Conservation (phyloP, 2,329 filamentous ascomycete species). For the Colletotrichum sp. region DNA sequence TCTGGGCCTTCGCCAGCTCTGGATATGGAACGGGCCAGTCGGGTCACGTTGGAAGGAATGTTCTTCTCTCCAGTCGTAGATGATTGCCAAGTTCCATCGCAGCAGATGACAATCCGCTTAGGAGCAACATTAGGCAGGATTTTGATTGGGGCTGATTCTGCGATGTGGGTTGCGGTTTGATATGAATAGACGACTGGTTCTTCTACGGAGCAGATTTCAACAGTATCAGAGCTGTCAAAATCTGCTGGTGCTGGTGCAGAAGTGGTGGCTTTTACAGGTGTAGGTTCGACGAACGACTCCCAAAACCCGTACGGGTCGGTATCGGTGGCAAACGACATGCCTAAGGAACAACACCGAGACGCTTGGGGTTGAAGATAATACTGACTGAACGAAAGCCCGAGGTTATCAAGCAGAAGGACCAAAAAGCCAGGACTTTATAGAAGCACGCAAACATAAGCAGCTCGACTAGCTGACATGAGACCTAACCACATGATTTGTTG, state of each 20-base stretch:
- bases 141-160: neutral
- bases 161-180: neutral
- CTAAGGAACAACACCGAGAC: accelerated
- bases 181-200: neutral
- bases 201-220: accelerated
- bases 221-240: neutral
- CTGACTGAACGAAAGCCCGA: too few species aligned
- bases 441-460: accelerated
- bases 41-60: neutral
- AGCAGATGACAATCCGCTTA: conserved; percentile 16
- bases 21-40: neutral
- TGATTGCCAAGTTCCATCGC: conserved; percentile 17
- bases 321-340: too few species aligned
- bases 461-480: neutral
- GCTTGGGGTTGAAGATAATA: too few species aligned
- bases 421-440: neutral
- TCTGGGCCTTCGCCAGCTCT: neutral
- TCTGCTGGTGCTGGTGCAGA: too few species aligned
- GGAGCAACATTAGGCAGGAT: neutral
- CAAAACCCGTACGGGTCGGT: too few species aligned
- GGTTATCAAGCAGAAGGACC: too few species aligned
- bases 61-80: neutral
- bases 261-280: too few species aligned
- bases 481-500: neutral
- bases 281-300: too few species aligned